Percentiles rank a stretch among this genome's conserved stretches.
These are phyloP conservation scores for Botryotinia globosa DNA, from an alignment of 2,329 filamentous ascomycete species.

Conservation along the genomic window DNA sequence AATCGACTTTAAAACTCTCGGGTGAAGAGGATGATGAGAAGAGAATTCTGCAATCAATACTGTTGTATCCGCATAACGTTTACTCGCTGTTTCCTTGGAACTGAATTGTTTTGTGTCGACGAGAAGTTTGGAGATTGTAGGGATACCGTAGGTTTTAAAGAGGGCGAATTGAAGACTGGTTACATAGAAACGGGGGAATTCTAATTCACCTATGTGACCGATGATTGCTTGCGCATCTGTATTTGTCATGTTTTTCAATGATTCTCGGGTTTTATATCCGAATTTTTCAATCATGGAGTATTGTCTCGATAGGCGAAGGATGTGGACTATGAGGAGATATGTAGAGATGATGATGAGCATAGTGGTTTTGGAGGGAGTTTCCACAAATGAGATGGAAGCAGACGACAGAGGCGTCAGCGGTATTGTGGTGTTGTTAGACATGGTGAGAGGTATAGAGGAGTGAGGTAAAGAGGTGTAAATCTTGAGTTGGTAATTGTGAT, in stretches of 20 bases:
- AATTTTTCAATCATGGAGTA: constrained; percentile 43
- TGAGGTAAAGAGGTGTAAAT: background rate
- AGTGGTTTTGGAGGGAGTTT: background rate
- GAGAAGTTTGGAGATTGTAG: constrained; percentile 50
- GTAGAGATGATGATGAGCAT: background rate
- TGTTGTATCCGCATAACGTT: constrained; percentile 37
- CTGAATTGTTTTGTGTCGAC: constrained; percentile 50
- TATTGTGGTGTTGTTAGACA: background rate
- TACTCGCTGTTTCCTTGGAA: constrained; percentile 46
- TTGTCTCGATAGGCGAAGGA: constrained; percentile 42
- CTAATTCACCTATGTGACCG: constrained; percentile 45
- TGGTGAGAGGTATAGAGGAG: background rate
- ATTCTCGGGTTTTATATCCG: constrained; percentile 45
- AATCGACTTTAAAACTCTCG: constrained; percentile 50
- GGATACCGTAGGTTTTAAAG: constrained; percentile 59
- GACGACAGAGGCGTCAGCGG: background rate
- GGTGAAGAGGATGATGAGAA: constrained; percentile 28
- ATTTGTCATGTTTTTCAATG: constrained; percentile 52
- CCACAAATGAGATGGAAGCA: background rate
- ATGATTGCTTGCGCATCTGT: constrained; percentile 52
- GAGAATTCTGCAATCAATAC: constrained; percentile 32
- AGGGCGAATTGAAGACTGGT: constrained; percentile 57
- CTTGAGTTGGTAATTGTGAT: background rate
- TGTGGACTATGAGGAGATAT: constrained; percentile 21
- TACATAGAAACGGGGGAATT: constrained; percentile 53